Base-by-base conservation (phyloP, 202 grass and related monocot genomes). In the Zoysia matrella region DNA sequence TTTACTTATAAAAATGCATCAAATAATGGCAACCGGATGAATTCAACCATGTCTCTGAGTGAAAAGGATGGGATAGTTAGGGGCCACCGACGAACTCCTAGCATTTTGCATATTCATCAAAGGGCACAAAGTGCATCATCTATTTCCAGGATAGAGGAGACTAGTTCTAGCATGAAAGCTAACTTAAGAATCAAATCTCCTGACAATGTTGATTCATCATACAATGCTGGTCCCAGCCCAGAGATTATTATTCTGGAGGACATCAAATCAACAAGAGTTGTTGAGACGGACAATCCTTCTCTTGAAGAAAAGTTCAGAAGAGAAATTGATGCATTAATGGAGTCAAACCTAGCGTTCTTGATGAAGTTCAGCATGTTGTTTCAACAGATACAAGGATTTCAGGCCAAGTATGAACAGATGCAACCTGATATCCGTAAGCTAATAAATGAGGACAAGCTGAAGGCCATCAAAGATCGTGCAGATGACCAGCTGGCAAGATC, bases 311-410 rank as follows among this genome's bases (percentile, higher is more conserved):
- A 91, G 62, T 97, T 97, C 65, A 88, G 92, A 83, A 79, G 75
- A 71, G 86, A 89, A 41, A 85, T 97, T 43, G 90, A 97, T 80
- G 69, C 72, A 0, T 74, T 97, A 65, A 62, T 97, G 18, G 94
- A 94, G 67, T 92, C 94, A 30, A 97, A 97, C 62, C 84, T 97
- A 64, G 88, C 90, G 6, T 93, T 93, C 65, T 94, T 92, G 81
- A 82, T 97, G 71, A 82, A 87, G 71, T 92, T 94, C 78, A 97
- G 91, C 73, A 52, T 86, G 52, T 94, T 75, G 60, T 92, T 97
- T 60, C 85, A 94, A 79, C 82, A 77, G 15, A 92, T 94, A 65
- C 89, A 92, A 83, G 88, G 85, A 8, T 90, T 97, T 63, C 83
- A 90, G 74, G 83, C 77, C 67, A 92, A 89, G 62, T 84, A 92